Evolutionary conservation across 495 filamentous ascomycete genomes (phyloP), one percentile per base, ranked within the genome.

Genomic region (Elasticomyces elasticus): DNA sequence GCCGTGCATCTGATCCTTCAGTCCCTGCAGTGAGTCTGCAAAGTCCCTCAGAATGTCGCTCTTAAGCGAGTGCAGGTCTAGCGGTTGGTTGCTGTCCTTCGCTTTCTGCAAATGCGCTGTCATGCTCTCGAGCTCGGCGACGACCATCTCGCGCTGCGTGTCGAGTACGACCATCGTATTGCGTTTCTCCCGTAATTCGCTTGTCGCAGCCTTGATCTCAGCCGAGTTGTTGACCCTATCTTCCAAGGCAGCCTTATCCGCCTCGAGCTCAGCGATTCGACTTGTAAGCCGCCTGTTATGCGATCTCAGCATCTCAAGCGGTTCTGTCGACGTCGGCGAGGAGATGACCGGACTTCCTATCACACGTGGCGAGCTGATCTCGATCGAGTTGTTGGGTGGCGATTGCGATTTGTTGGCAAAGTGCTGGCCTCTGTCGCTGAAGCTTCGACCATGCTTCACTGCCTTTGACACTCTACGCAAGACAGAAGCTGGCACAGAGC

Each of bases 141-240:
- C 80, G 63, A 95, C 89, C 60, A 96, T 89, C 67, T 99, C 94
- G 24, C 89, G 85, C 69, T 95, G 86, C 0, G 89, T 88, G 67
- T 97, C 91, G 20, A 99, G 74, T 11, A 90, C 85, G n/a, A 92
- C 90, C 63, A 99, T 89, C 1, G 91, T 97, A 56, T 90, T 94
- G 42, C 92, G 80, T 73, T 97, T 97, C 69, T 97, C 89, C 30
- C 85, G 77, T 12, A 99, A 73, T 62, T 89, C 90, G 38, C 82
- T 87, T 63, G 90, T 89, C 26, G 92, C 78, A 53, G 81, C 83
- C 65, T 89, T 87, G 30, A 95, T 80, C 60, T 89, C 87, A 22
- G 84, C 85, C 19, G 84, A 84, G 15, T 80, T 78, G 58, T 74
- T 76, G 58, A 82, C 76, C 30, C 78, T 73, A 48, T 67, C 65